phyloP scores from a whole-genome alignment of 257 asterid genomes.

The Nicotiana tabacum region DNA sequence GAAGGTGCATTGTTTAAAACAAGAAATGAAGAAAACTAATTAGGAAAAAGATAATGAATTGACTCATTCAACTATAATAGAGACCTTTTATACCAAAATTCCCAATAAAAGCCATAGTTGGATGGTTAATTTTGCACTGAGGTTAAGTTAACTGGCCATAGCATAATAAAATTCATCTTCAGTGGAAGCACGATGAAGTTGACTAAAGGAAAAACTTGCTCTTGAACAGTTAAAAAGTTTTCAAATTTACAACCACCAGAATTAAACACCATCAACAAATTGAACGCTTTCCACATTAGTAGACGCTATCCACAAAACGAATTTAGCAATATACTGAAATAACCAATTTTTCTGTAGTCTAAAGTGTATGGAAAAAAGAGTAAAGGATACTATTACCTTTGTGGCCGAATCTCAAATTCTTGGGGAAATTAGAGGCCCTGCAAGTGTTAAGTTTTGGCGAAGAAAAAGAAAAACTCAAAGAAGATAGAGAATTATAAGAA shows the following conservation, averaged over 20 bases:
- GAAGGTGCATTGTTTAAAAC: neutral
- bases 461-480: constrained; percentile 14
- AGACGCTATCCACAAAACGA: neutral
- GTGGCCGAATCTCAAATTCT: constrained; percentile 20
- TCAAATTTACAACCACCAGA: neutral
- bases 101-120: neutral
- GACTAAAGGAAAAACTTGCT: neutral
- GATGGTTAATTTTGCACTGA: neutral
- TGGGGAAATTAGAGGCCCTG: constrained; percentile 22
- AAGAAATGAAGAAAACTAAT: neutral
- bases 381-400: constrained; percentile 31
- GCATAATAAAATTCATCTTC: neutral
- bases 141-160: neutral
- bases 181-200: neutral
- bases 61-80: neutral
- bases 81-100: neutral
- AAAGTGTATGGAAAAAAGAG: neutral
- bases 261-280: neutral
- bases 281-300: neutral
- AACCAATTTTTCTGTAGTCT: neutral
- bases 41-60: neutral
- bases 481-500: constrained; percentile 14
- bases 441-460: constrained; percentile 21
- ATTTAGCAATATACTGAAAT: neutral
- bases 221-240: neutral